Evolutionary conservation across 2,329 filamentous ascomycete genomes (phyloP).

Genomic region (Cladosporium sp.): DNA sequence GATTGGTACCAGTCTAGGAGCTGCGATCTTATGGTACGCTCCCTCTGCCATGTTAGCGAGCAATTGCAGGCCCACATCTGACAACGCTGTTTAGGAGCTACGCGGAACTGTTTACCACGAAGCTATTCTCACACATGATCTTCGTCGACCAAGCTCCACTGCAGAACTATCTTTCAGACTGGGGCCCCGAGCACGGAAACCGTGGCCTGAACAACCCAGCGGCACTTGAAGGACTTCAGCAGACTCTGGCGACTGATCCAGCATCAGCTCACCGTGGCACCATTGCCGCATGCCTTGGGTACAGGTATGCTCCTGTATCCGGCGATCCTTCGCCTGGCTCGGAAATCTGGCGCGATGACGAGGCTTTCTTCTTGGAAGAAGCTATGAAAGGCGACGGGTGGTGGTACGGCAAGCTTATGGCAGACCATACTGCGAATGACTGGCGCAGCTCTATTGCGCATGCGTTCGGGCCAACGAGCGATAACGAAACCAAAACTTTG

Average conservation of each 20-base stretch:
- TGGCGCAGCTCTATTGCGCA: slow-evolving; percentile 9
- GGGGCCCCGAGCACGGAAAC: slow-evolving; percentile 9
- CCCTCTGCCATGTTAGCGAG: background rate
- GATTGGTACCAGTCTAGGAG: slow-evolving; percentile 10
- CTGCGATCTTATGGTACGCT: slow-evolving; percentile 10
- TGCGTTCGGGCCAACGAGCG: background rate
- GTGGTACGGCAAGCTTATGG: slow-evolving; percentile 20
- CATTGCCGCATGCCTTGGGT: slow-evolving; percentile 12
- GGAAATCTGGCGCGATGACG: background rate
- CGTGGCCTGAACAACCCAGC: slow-evolving; percentile 12
- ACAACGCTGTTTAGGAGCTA: slow-evolving; percentile 5
- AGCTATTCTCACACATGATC: slow-evolving; percentile 5
- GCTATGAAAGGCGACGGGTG: slow-evolving; percentile 17
- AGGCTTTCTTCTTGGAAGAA: slow-evolving; percentile 13
- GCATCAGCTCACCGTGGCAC: slow-evolving; percentile 13
- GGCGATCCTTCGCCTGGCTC: slow-evolving; percentile 6
- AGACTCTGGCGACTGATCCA: background rate
- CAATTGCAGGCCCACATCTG: background rate
- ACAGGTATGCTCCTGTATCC: slow-evolving; percentile 5
- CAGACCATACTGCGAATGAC: slow-evolving; percentile 15
- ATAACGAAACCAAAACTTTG: background rate
- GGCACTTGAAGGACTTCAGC: slow-evolving; percentile 4
- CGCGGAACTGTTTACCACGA: slow-evolving; percentile 15
- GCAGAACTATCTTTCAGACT: slow-evolving; percentile 18
- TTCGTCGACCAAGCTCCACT: slow-evolving; percentile 20